phyloP scores from a whole-genome alignment of 768 basidiomycete species.

The Pholiota microspora region DNA sequence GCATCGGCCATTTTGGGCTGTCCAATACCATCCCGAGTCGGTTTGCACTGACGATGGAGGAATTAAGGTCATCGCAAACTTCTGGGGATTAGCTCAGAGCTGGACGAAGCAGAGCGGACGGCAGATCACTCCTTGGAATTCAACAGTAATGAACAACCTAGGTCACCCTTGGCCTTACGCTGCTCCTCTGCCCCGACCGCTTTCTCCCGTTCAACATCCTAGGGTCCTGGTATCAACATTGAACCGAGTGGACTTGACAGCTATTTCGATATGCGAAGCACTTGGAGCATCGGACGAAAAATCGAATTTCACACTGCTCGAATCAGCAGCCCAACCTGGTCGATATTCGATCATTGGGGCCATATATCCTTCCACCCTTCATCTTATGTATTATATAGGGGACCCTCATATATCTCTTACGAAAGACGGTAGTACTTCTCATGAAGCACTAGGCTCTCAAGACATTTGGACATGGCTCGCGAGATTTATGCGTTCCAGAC shows the following conservation, averaged over 20 bases:
- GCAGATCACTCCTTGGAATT: slow-evolving; percentile 39
- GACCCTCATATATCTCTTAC: slow-evolving; percentile 47
- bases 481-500: slow-evolving; percentile 58
- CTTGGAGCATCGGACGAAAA: slow-evolving; percentile 58
- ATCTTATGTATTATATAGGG: slow-evolving; percentile 55
- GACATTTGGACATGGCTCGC: slow-evolving; percentile 78
- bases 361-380: slow-evolving; percentile 49
- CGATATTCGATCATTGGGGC: slow-evolving; percentile 72
- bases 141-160: slow-evolving; percentile 31
- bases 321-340: slow-evolving; percentile 76
- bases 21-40: slow-evolving; percentile 90
- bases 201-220: slow-evolving; percentile 18
- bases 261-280: slow-evolving; percentile 55
- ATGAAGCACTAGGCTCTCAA: slow-evolving; percentile 42
- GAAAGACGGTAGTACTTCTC: slow-evolving; percentile 30
- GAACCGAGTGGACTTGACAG: slow-evolving; percentile 38
- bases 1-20: slow-evolving; percentile 76
- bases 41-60: slow-evolving; percentile 71
- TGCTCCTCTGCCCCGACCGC: slow-evolving; percentile 23
- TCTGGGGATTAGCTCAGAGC: slow-evolving; percentile 63
- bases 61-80: slow-evolving; percentile 65
- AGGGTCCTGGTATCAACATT: slow-evolving; percentile 35
- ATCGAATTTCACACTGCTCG: slow-evolving; percentile 67
- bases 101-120: slow-evolving; percentile 50
- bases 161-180: slow-evolving; percentile 60